Evolutionary conservation across 2,329 filamentous ascomycete species (phyloP).

Genomic region (Podosphaera fusca): DNA sequence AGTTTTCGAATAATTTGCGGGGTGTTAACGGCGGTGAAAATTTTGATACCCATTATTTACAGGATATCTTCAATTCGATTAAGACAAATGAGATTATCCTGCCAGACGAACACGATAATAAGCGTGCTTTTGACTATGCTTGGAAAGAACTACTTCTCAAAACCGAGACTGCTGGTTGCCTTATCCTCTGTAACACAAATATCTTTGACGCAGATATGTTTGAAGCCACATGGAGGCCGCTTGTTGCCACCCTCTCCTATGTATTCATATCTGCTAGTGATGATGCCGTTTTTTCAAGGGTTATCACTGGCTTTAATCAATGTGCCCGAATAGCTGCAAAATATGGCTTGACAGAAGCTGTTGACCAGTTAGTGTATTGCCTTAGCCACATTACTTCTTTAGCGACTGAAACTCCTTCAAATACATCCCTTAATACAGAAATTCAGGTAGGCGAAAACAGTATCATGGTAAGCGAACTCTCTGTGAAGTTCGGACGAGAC

Average conservation of each 20-base stretch:
- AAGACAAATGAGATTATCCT: conserved; percentile 85
- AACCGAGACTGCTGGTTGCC: conserved; percentile 47
- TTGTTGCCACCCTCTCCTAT: conserved; percentile 84
- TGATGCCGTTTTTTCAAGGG: conserved; percentile 79
- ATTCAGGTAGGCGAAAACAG: conserved; percentile 78
- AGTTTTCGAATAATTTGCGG: conserved; percentile 74
- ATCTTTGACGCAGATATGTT: conserved; percentile 98
- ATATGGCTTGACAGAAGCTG: conserved; percentile 60
- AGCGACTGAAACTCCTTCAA: conserved; percentile 50
- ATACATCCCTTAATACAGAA: conserved; percentile 80
- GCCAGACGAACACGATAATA: conserved; percentile 90
- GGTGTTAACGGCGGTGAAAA: conserved; percentile 72
- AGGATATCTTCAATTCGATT: conserved; percentile 78
- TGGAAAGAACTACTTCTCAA: conserved; percentile 90
- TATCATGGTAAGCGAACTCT: conserved; percentile 96
- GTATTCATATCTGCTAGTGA: conserved; percentile 98
- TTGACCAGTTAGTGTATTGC: conserved; percentile 83
- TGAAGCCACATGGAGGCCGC: conserved; percentile 79
- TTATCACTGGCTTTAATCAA: conserved; percentile 88
- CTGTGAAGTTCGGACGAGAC: conserved; percentile 83
- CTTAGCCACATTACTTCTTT: conserved; percentile 79
- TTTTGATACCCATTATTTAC: conserved; percentile 62
- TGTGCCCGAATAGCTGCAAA: conserved; percentile 79
- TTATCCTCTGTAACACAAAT: conserved; percentile 71
- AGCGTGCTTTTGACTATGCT: conserved; percentile 87